Evolutionary conservation across 2,329 filamentous ascomycete genomes (phyloP).

Genomic region (Endoconidiophora polonica): DNA sequence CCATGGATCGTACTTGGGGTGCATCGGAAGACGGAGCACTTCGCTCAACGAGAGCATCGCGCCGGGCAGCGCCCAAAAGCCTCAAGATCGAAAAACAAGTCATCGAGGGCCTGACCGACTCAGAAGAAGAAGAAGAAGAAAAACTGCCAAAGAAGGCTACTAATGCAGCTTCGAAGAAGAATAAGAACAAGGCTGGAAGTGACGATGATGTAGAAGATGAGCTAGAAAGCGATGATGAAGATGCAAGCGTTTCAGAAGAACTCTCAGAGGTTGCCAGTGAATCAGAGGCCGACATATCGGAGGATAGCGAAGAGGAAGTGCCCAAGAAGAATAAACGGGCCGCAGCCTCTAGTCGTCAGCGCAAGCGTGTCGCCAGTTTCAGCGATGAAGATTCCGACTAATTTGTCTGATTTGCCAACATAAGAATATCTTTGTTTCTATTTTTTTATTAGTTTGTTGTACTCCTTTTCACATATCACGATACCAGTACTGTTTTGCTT

Average conservation of each 20-base stretch:
- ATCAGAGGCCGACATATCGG: slow-evolving; percentile 5
- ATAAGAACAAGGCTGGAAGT: slow-evolving; percentile 30
- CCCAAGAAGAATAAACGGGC: not conserved
- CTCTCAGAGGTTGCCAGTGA: not conserved
- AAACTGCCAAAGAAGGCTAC: slow-evolving; percentile 17
- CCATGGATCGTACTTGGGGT: slow-evolving; percentile 70
- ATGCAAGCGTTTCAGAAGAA: not conserved
- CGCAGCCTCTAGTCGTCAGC: not conserved
- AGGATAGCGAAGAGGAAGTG: slow-evolving; percentile 10
- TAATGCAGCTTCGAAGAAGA: slow-evolving; percentile 13
- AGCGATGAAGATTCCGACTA: not conserved
- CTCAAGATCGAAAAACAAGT: slow-evolving; percentile 19
- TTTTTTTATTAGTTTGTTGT: not conserved
- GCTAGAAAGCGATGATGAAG: slow-evolving; percentile 3
- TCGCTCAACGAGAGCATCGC: slow-evolving; percentile 25
- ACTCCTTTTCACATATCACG: not conserved
- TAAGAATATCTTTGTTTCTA: not conserved
- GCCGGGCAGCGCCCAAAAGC: slow-evolving; percentile 14
- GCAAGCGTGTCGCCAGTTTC: not conserved
- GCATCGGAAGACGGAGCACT: slow-evolving; percentile 19
- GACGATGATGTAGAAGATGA: slow-evolving; percentile 41
- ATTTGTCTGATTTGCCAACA: not conserved
- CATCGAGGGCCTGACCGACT: slow-evolving; percentile 18
- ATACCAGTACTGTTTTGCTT: not conserved
- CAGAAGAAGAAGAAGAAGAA: slow-evolving; percentile 16